Conservation (phyloP, 768 basidiomycete species). For the Leccinum subtestaceum region DNA sequence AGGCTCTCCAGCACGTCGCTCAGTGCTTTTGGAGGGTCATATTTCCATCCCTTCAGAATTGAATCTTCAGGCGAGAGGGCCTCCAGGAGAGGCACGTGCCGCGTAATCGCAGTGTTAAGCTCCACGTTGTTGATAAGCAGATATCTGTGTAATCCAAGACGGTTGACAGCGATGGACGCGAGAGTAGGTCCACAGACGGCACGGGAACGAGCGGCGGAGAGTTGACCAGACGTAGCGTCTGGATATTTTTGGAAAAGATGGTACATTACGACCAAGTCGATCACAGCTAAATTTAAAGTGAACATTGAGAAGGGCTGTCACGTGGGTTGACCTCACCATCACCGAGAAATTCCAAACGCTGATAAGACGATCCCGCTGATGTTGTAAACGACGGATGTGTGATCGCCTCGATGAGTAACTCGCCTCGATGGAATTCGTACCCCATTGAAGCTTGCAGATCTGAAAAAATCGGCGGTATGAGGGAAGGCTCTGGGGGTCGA, state of each 20-base stretch:
- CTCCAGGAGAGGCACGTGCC: constrained; percentile 59
- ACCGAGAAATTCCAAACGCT: constrained; percentile 85
- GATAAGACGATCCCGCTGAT: constrained; percentile 62
- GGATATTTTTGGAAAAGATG: constrained; percentile 73
- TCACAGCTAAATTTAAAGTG: constrained; percentile 46
- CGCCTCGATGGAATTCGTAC: constrained; percentile 64
- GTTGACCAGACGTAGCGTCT: constrained; percentile 68
- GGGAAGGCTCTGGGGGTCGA: constrained; percentile 29
- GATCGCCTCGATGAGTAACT: constrained; percentile 71
- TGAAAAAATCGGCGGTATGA: constrained; percentile 46
- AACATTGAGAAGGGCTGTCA: constrained; percentile 1
- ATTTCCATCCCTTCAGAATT: constrained; percentile 70
- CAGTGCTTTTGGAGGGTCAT: constrained; percentile 81
- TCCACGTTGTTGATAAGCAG: constrained; percentile 68
- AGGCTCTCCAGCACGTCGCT: constrained; percentile 86
- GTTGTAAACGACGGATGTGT: constrained; percentile 77
- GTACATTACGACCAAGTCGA: constrained; percentile 68
- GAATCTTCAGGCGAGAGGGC: constrained; percentile 56
- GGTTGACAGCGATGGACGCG: constrained; percentile 63
- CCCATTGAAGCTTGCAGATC: constrained; percentile 62
- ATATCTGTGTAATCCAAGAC: constrained; percentile 64
- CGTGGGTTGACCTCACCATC: constrained; percentile 58
- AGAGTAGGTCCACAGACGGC: constrained; percentile 75
- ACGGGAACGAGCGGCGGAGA: constrained; percentile 66
- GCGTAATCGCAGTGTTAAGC: constrained; percentile 60